Evolutionary conservation across 768 basidiomycete genomes (phyloP).

Genomic region (Sutorius australiensis): DNA sequence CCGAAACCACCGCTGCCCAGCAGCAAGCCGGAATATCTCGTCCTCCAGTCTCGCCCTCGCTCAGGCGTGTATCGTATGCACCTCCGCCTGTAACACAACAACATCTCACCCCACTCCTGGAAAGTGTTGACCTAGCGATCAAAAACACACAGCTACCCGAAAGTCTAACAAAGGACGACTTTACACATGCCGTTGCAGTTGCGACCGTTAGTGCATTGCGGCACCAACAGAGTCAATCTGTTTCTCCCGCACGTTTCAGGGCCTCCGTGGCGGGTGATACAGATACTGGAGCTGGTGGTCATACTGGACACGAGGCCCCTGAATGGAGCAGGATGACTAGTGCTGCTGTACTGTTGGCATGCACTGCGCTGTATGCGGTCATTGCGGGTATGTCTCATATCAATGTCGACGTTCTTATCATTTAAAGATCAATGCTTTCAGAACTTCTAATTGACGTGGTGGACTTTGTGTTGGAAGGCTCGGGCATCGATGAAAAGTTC

Average conservation of each 20-base stretch:
- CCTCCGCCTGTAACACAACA: slow-evolving; percentile 31
- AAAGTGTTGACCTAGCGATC: slow-evolving; percentile 75
- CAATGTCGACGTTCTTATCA: not conserved
- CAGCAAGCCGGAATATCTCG: slow-evolving; percentile 17
- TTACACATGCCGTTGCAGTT: slow-evolving; percentile 89
- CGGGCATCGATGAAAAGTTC: slow-evolving; percentile 96
- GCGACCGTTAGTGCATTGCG: slow-evolving; percentile 89
- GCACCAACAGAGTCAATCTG: slow-evolving; percentile 62
- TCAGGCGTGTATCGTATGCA: slow-evolving; percentile 58
- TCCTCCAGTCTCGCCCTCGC: slow-evolving; percentile 40
- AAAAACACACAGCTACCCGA: slow-evolving; percentile 57
- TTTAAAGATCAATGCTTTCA: slow-evolving; percentile 29
- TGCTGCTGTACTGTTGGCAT: slow-evolving; percentile 82
- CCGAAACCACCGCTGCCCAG: slow-evolving; percentile 18
- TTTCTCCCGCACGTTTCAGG: slow-evolving; percentile 47
- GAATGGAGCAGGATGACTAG: slow-evolving; percentile 92
- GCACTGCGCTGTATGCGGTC: slow-evolving; percentile 89
- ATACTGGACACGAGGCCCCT: slow-evolving; percentile 90
- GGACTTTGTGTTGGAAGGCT: slow-evolving; percentile 85
- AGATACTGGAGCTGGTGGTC: slow-evolving; percentile 51
- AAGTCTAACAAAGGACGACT: slow-evolving; percentile 78
- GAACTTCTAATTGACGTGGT: slow-evolving; percentile 95
- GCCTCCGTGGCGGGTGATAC: slow-evolving; percentile 35
- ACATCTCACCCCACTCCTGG: slow-evolving; percentile 60
- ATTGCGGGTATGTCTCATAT: slow-evolving; percentile 75